Evolutionary conservation across 225 moss, liverwort and hornwort species (phyloP).

Genomic region (Ulota crispa): DNA sequence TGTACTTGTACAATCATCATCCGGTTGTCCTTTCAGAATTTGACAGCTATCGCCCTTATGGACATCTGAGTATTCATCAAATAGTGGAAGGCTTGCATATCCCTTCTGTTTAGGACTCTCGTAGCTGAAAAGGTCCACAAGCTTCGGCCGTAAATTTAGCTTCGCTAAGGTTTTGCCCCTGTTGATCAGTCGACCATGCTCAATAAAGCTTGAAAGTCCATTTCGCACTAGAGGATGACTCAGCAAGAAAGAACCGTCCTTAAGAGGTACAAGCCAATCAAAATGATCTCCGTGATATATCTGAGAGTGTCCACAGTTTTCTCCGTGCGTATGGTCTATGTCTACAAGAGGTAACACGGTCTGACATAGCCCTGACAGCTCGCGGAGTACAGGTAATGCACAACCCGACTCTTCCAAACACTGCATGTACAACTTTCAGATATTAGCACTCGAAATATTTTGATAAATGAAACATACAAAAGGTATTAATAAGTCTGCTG

Average conservation of each 20-base stretch:
- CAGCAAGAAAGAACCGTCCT: slow-evolving; percentile 81
- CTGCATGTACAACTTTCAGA: slow-evolving; percentile 43
- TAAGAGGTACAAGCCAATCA: slow-evolving; percentile 84
- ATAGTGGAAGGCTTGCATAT: slow-evolving; percentile 52
- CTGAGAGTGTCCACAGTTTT: slow-evolving; percentile 85
- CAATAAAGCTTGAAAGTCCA: slow-evolving; percentile 67
- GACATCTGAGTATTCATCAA: slow-evolving; percentile 37
- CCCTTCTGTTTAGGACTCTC: slow-evolving; percentile 71
- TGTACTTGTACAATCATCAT: slow-evolving; percentile 44
- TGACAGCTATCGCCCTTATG: slow-evolving; percentile 11
- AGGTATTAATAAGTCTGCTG: background rate
- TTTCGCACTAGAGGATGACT: slow-evolving; percentile 71
- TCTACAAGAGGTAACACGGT: slow-evolving; percentile 47
- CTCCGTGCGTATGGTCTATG: slow-evolving; percentile 75
- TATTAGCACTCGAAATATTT: slow-evolving; percentile 5
- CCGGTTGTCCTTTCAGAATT: slow-evolving; percentile 34
- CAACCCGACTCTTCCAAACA: slow-evolving; percentile 89
- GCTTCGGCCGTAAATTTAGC: slow-evolving; percentile 61
- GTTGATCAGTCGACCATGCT: slow-evolving; percentile 87
- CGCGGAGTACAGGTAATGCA: slow-evolving; percentile 73
- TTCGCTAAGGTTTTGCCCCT: slow-evolving; percentile 82
- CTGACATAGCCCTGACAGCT: slow-evolving; percentile 63
- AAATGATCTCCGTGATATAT: slow-evolving; percentile 89
- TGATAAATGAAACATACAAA: background rate
- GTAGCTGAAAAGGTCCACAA: slow-evolving; percentile 76